Evolutionary conservation across 805 yeast genomes (phyloP), one percentile per base, ranked within the genome.

Genomic region (Yamadazyma olivae): DNA sequence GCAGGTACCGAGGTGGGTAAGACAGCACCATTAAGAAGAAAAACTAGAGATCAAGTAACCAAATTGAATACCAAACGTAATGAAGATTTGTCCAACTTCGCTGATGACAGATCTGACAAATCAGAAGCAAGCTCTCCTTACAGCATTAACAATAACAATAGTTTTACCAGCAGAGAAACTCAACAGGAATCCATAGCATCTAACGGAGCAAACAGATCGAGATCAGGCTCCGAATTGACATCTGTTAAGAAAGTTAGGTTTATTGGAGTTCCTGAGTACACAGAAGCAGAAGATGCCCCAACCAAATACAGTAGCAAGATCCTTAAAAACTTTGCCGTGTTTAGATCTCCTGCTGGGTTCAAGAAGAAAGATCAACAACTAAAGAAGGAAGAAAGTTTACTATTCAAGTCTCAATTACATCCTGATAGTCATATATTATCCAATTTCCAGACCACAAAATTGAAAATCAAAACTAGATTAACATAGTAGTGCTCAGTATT

Each of bases 271-370:
- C 65, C 74, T 1, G 72, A 65, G 33, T 76, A 73, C 38, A 49
- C 67, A 2, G 75, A 68, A 22, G 75, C 67, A 5, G 82, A 76
- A 49, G 82, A 76, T 53, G 76, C 75, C 0, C 81, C 81, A 1
- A 61, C 77, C 7, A 55, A 52, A 28, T 64, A 63, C 35, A 50
- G 69, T 3, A 54, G 54, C 35, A 50, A 54, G 16, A 59, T 68
- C 10, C 43, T 68, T 20, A 61, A 57, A 47, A 61, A 65, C 44
- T 68, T 68, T 49, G 68, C 70, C 0, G 56, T 58, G 14, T 60
- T 65, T 40, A 55, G 50, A 36, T 39, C 42, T 12, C 57, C 59
- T 7, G 39, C 45, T 12, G 45, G 48, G 6, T 51, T 56, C 38
- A 58, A 52, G 44, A 59, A 59, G 41, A 60, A 59, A 38, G 73